Base-by-base conservation (phyloP, 1,284 basidiomycete species). In the Cystobasidiaceae sp. region DNA sequence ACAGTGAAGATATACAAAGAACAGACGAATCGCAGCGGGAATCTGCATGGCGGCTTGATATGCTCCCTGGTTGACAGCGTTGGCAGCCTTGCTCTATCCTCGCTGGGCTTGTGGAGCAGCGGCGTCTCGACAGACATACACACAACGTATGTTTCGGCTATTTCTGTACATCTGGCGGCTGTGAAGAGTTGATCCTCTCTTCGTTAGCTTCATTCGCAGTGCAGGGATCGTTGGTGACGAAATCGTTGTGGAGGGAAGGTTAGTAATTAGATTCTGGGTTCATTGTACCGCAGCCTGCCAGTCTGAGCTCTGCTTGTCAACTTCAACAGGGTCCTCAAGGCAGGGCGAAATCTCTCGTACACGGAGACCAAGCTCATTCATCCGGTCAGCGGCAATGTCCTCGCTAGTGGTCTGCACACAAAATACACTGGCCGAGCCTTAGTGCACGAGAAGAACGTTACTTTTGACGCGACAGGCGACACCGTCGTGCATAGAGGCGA, bases 41-140 rank as follows among this genome's bases (percentile, higher is more conserved):
- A 64, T 32, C 84, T 89, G 6, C 91, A 93, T 72, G 90, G 90
- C 15, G 91, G 91, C 11, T 80, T 93, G 43, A 85, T 93, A 71
- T 78, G 89, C 72, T 89, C 88, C 1, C 77, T 94, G 23, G 90
- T 89, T 8, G 90, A 93, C 75, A 91, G 89, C 7, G 78, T 90
- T 48, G 90, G 91, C 5, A 89, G 87, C 0, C 82, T 93, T 11
- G 88, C 88, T 7, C 83, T 93, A 23, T 88, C 88, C 0, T 84
- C 86, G 11, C 86, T 86, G 69, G 91, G 91, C 2, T 83, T 90
- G 27, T 87, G 80, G 75, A 88, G 89, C 84, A 93, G 90, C 0
- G 79, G 90, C n/a, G 89, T 93, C 4, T 89, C 87, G 2, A 91
- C 89, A 0, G 90, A 94, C 74, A 86, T 94, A 71, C 86, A 86